phyloP scores from a whole-genome alignment of 257 asterid genomes.

The Solanum sejunctum region DNA sequence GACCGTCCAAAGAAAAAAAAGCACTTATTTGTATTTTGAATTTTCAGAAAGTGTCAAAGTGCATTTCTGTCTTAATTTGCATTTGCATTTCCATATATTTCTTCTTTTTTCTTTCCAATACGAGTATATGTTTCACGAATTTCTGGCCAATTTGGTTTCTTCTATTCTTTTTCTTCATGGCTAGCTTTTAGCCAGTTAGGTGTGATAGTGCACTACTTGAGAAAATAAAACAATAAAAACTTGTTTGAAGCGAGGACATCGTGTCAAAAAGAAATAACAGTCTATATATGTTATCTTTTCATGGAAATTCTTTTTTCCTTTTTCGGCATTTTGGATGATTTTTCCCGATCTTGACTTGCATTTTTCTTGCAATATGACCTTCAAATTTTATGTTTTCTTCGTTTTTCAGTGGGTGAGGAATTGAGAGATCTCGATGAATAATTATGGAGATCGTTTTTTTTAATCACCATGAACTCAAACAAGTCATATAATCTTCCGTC shows the following conservation, averaged over 20 bases:
- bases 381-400: background rate
- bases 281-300: background rate
- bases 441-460: background rate
- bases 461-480: background rate
- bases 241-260: background rate
- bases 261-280: background rate
- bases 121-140: background rate
- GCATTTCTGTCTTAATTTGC: conserved; percentile 15
- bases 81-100: background rate
- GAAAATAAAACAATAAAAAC: background rate
- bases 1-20: conserved; percentile 56
- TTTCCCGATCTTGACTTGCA: background rate
- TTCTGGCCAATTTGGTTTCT: background rate
- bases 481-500: background rate
- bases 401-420: background rate
- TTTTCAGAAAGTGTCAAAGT: conserved; percentile 9
- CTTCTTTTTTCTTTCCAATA: background rate
- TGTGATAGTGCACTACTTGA: conserved; percentile 1
- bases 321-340: background rate
- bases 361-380: background rate
- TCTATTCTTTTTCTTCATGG: background rate
- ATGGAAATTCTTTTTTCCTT: background rate
- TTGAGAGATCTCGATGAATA: background rate
- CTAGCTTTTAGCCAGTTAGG: background rate
- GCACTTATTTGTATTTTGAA: conserved; percentile 5